Base-by-base conservation (phyloP, 805 yeast genomes). In the Wickerhamomyces alni region DNA sequence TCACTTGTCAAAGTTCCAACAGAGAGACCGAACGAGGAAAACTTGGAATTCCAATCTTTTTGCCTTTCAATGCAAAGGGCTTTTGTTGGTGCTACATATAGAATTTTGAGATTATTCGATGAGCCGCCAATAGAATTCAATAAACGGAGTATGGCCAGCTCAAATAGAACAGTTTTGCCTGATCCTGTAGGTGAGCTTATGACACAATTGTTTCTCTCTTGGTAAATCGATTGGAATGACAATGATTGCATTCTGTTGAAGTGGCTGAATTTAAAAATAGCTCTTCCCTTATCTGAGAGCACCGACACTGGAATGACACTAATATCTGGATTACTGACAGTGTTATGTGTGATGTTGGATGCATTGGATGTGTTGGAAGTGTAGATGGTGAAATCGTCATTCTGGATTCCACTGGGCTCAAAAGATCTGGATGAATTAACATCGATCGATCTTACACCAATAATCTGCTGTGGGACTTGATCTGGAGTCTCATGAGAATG, bases 31-130 rank as follows among this genome's bases (percentile, higher is more conserved):
- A 65, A 45, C 22, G 52, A 40, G 4, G 60, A 46, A 38, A 77
- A 73, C 36, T 63, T 68, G 1, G 49, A 41, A 1, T 53, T 48
- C 80, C 81, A 78, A 34, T 69, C 71, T 4, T 56, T 59, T 19
- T 58, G 63, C 37, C 72, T 68, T 47, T 77, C 81, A 17, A 59
- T 54, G 43, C 82, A 77, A 29, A 78, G 57, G 0, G 82, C 72
- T 46, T 75, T 77, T 7, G 80, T 73, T 2, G 85, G 84, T 0
- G 82, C 82, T 31, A 78, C 64, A 45, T 77, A 78, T 2, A 76
- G 47, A 5, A 64, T 59, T 48, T 65, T 67, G 8, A 59, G 40
- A 36, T 60, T 58, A 12, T 35, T 37, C 6, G 11, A 6, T 6
- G 27, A 21, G 27, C 50, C 50, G 24, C 59, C 53, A 10, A 48